A percentile compares a stretch with the other conserved stretches of the same genome.
These are phyloP conservation scores for Calamus simplicifolius DNA, from an alignment of 176 grass and related monocot species.

Conservation along the genomic window DNA sequence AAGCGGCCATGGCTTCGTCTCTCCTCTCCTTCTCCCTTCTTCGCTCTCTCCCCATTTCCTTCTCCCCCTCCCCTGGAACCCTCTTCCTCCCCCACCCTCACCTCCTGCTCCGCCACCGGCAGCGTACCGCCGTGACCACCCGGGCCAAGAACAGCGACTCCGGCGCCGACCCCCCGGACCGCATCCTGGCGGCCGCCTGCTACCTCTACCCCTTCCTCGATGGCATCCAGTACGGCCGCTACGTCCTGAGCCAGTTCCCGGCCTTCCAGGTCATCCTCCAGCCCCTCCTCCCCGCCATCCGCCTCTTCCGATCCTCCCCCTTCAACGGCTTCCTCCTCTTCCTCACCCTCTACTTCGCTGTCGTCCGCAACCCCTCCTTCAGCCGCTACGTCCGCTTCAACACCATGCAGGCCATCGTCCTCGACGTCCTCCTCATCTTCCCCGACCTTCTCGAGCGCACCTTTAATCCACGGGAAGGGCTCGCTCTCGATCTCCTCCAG, in stretches of 20 bases:
- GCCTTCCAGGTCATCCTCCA: conserved; percentile 42
- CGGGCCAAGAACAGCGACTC: conserved; percentile 36
- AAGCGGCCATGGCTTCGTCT: not conserved
- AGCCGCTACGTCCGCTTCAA: conserved; percentile 96
- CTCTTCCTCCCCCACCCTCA: not conserved
- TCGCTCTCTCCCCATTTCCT: not conserved
- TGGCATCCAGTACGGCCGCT: conserved; percentile 41
- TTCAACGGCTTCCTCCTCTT: conserved; percentile 82
- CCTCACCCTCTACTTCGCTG: conserved; percentile 88
- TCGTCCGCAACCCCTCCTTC: conserved; percentile 81
- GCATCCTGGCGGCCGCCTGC: conserved; percentile 58
- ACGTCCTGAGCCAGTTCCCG: conserved; percentile 53
- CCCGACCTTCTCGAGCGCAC: conserved; percentile 73
- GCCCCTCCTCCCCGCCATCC: conserved; percentile 64
- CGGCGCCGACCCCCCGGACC: conserved; percentile 48
- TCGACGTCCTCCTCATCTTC: conserved; percentile 86
- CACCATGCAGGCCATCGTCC: conserved; percentile 91
- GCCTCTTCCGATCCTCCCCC: conserved; percentile 80
- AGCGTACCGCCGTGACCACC: conserved; percentile 15
- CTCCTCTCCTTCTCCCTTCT: conserved; percentile 6
- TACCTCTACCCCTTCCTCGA: conserved; percentile 99
- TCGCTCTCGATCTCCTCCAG: conserved; percentile 56
- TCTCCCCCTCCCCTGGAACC: not conserved
- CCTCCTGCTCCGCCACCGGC: conserved; percentile 11
- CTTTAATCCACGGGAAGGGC: conserved; percentile 31